Percentiles rank a stretch among this genome's conserved stretches.
These are phyloP conservation scores for Graphilbum sp. DNA, from an alignment of 2,329 filamentous ascomycete genomes.

Conservation along the genomic window DNA sequence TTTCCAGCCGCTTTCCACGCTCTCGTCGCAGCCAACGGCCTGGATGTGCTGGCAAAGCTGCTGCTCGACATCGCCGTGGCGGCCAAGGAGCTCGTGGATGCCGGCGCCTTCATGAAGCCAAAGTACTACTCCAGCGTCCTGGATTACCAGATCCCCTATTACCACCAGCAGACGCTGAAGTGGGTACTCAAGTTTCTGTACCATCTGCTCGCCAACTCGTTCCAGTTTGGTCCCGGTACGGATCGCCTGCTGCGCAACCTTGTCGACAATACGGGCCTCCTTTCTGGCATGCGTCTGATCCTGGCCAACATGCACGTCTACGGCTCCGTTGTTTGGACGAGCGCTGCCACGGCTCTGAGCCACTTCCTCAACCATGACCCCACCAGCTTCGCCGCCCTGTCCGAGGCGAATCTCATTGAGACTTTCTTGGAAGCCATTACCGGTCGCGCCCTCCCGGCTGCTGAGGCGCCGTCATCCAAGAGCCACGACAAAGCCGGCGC, in stretches of 20 bases:
- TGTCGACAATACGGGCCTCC: constrained; percentile 77
- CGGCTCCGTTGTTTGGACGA: constrained; percentile 91
- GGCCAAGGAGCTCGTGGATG: constrained; percentile 48
- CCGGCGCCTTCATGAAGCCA: constrained; percentile 54
- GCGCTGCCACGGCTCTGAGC: constrained; percentile 77
- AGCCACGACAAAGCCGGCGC: neutral
- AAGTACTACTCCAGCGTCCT: constrained; percentile 62
- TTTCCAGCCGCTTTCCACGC: constrained; percentile 72
- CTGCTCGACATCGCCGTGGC: constrained; percentile 63
- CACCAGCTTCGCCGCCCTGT: constrained; percentile 90
- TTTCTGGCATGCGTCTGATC: constrained; percentile 64
- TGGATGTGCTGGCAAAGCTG: constrained; percentile 81
- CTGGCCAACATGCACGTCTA: constrained; percentile 66
- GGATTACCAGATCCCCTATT: constrained; percentile 87
- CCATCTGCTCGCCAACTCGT: constrained; percentile 75
- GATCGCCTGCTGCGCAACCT: constrained; percentile 83
- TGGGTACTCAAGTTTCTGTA: constrained; percentile 94
- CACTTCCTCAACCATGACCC: constrained; percentile 98
- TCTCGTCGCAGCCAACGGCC: constrained; percentile 65
- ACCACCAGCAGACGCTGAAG: constrained; percentile 83
- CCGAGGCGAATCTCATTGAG: constrained; percentile 80
- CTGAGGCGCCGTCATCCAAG: neutral
- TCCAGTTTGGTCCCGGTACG: constrained; percentile 47
- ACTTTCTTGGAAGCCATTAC: constrained; percentile 74
- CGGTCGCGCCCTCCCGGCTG: constrained; percentile 23